Percentiles rank a stretch among this genome's conserved stretches.
phyloP scores from a whole-genome alignment of 106 monocot genomes.

The Dendrobium catenatum region DNA sequence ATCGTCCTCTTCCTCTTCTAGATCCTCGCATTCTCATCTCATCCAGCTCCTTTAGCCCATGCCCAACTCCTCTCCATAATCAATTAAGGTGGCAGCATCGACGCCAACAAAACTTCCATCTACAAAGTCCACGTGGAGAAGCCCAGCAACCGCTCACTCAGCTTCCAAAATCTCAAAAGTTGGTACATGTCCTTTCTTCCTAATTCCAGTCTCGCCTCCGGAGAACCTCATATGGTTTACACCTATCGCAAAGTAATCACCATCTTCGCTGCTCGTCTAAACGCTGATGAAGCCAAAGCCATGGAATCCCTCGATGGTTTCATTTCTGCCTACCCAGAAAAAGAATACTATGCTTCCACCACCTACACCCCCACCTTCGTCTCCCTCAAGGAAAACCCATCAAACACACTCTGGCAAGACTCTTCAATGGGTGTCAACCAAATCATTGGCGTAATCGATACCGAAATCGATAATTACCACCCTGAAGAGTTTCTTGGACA shows the following conservation, averaged over 20 bases:
- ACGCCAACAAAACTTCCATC: neutral
- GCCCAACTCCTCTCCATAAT: neutral
- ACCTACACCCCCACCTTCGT: constrained; percentile 55
- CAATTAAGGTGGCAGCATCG: neutral
- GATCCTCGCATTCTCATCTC: too few species aligned
- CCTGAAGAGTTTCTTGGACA: neutral
- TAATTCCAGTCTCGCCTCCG: neutral
- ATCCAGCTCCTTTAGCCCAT: too few species aligned
- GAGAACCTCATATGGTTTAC: constrained; percentile 5
- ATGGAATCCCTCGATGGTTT: constrained; percentile 25
- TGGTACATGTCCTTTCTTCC: constrained; percentile 21
- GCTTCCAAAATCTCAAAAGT: neutral
- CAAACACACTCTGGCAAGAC: neutral
- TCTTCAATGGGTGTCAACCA: constrained; percentile 12
- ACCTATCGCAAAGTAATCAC: neutral
- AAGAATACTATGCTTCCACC: constrained; percentile 11
- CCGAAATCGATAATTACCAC: constrained; percentile 24
- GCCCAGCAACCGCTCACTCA: neutral
- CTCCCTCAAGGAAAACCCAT: constrained; percentile 7
- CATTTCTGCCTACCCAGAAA: constrained; percentile 30
- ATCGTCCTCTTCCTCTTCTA: neutral
- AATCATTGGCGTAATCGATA: constrained; percentile 42
- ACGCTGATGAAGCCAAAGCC: constrained; percentile 19
- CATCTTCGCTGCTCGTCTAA: constrained; percentile 36
- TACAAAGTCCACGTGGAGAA: constrained; percentile 11